Evolutionary conservation across 179 eudicot species (phyloP).

Genomic region (Silene coronaria): DNA sequence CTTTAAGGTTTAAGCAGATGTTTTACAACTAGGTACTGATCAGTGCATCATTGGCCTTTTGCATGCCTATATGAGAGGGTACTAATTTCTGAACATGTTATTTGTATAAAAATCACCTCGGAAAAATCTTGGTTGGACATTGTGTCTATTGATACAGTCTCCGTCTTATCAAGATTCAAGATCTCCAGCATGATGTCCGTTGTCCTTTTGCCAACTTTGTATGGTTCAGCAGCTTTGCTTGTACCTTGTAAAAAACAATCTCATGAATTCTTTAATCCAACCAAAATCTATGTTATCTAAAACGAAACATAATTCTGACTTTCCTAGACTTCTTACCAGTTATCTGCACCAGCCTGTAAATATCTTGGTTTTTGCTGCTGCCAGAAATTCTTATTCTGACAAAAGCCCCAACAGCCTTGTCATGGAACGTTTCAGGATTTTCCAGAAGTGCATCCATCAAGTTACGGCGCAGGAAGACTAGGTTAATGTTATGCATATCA

Average conservation of each 20-base stretch:
- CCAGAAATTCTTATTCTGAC: constrained; percentile 93
- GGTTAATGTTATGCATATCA: constrained; percentile 81
- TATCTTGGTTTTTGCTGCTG: constrained; percentile 74
- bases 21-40: too few relatives aligned
- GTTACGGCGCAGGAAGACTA: constrained; percentile 76
- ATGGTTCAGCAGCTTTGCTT: constrained; percentile 64
- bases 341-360: constrained; percentile 95
- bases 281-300: neutral
- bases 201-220: constrained; percentile 79
- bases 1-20: too few relatives aligned
- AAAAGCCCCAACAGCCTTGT: constrained; percentile 78
- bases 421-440: constrained; percentile 59
- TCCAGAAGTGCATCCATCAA: constrained; percentile 86
- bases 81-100: neutral
- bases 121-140: constrained; percentile 95
- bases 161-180: constrained; percentile 82
- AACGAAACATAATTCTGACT: neutral
- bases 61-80: neutral
- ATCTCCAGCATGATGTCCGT: constrained; percentile 82
- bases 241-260: constrained; percentile 55
- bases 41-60: too few relatives aligned
- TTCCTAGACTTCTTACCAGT: constrained; percentile 48
- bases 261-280: constrained; percentile 15
- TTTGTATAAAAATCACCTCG: constrained; percentile 49
- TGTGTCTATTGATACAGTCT: constrained; percentile 64